Evolutionary conservation across 176 grass and related monocot genomes (phyloP), one percentile per base, ranked within the genome.

Genomic region (Cocos nucifera): DNA sequence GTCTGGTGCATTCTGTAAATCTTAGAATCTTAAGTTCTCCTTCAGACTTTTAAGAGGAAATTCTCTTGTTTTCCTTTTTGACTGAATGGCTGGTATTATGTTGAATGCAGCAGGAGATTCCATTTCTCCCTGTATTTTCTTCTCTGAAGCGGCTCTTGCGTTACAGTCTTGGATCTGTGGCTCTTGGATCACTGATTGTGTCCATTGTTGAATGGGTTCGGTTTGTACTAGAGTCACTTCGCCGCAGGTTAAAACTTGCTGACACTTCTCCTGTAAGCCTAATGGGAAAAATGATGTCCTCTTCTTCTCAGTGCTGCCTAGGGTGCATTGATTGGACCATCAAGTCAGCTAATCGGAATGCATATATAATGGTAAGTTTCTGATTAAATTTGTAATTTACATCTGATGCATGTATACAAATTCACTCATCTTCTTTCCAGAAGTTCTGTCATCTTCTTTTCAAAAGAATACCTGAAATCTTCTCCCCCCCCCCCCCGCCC

Each of bases 241-340:
- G 92, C 18, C 83, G 92, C 58, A 97, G 86, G 69, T 67, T 97
- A 70, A 98, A 91, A 70, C 67, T 73, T 54, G 73, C 71, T 50
- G 84, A 85, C 69, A 77, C 66, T 82, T 68, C 76, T 64, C 73
- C 81, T 8, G 87, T 70, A 66, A 89, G 77, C 61, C 85, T 66
- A 57, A 85, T 73, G 39, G 93, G 87, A 18, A 98, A 79, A 78
- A 69, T 72, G 22, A 66, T 76, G 28, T 85, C 81, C 25, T 92
- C 84, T 49, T 88, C 87, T 20, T 98, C 93, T 67, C 78, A 92
- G 5, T 92, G 87, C 30, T 98, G 84, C 73, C 70, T 92, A 22
- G 84, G 93, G 23, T 88, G 84, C 79, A 88, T 89, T 51, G 87
- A 92, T 75, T 98, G 93, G 93, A 98, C 87, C 59, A 77, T 98